phyloP scores from a whole-genome alignment of 148 eudicot genomes.

The Cornus suecica region DNA sequence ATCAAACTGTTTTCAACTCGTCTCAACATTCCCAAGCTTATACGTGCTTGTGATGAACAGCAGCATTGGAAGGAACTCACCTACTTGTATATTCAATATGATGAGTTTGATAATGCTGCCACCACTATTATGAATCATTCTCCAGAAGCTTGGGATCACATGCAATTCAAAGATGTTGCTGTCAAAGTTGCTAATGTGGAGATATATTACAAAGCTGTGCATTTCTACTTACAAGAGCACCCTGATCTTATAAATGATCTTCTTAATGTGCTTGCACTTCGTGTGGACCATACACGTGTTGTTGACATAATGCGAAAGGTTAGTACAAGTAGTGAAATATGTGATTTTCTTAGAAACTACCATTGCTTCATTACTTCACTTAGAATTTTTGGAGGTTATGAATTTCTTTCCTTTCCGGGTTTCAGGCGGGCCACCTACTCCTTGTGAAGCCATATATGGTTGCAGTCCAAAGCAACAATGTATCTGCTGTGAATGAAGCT shows the following conservation, averaged over 20 bases:
- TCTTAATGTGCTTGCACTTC: constrained; percentile 92
- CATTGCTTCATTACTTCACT: neutral
- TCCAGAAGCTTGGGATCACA: constrained; percentile 99
- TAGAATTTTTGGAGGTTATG: neutral
- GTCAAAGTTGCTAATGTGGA: constrained; percentile 99
- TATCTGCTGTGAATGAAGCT: constrained; percentile 93
- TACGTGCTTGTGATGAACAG: constrained; percentile 96
- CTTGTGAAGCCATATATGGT: constrained; percentile 99
- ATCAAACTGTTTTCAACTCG: constrained; percentile 94
- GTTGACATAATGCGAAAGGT: constrained; percentile 99
- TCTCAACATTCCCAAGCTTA: constrained; percentile 96
- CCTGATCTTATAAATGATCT: constrained; percentile 93
- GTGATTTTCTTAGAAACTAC: neutral
- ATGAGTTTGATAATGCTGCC: constrained; percentile 98
- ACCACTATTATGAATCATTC: constrained; percentile 97
- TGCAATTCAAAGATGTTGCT: constrained; percentile 94
- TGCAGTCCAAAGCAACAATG: constrained; percentile 94
- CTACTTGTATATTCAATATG: constrained; percentile 85
- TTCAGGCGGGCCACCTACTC: constrained; percentile 88
- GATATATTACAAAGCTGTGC: constrained; percentile 92
- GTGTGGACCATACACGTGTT: constrained; percentile 91
- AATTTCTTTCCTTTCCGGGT: constrained; percentile 4
- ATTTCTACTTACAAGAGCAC: constrained; percentile 95
- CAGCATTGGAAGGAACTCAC: constrained; percentile 98
- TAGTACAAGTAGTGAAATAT: neutral